These are phyloP conservation scores for Tulasnella sp. DNA, from an alignment of 768 basidiomycete genomes.

Conservation along the genomic window DNA sequence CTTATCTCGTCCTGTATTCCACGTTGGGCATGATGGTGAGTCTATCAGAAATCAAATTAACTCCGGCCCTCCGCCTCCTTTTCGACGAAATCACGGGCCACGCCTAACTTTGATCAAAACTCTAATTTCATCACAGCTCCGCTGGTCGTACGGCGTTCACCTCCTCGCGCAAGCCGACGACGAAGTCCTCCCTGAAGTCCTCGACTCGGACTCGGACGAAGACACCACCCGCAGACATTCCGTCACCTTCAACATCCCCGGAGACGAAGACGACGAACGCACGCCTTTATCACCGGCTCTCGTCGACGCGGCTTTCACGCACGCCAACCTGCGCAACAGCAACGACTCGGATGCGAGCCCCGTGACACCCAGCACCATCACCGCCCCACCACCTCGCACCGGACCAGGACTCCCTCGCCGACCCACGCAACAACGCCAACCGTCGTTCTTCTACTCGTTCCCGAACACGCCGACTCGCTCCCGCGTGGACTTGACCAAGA, in stretches of 20 bases:
- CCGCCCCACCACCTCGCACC: constrained; percentile 2
- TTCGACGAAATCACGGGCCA: not conserved
- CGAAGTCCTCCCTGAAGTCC: constrained; percentile 33
- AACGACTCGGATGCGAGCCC: not conserved
- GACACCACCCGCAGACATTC: constrained; percentile 23
- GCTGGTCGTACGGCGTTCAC: constrained; percentile 91
- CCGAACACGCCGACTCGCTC: constrained; percentile 49
- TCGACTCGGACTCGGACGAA: constrained; percentile 15
- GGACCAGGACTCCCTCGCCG: not conserved
- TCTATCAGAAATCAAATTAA: not conserved
- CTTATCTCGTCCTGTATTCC: constrained; percentile 87
- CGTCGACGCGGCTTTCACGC: constrained; percentile 7
- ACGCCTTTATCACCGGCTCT: not conserved
- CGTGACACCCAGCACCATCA: not conserved
- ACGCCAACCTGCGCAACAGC: not conserved
- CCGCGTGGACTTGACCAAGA: constrained; percentile 14
- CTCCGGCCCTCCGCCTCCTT: constrained; percentile 29
- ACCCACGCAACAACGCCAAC: constrained; percentile 31
- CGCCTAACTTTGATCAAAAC: not conserved
- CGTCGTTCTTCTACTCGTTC: constrained; percentile 60
- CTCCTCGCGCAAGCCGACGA: constrained; percentile 71
- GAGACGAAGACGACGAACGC: constrained; percentile 13
- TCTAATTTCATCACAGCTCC: constrained; percentile 48
- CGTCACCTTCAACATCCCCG: constrained; percentile 17
- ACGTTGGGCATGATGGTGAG: constrained; percentile 93